Conservation (phyloP, 805 yeast genomes). For the Metschnikowia cubensis region DNA sequence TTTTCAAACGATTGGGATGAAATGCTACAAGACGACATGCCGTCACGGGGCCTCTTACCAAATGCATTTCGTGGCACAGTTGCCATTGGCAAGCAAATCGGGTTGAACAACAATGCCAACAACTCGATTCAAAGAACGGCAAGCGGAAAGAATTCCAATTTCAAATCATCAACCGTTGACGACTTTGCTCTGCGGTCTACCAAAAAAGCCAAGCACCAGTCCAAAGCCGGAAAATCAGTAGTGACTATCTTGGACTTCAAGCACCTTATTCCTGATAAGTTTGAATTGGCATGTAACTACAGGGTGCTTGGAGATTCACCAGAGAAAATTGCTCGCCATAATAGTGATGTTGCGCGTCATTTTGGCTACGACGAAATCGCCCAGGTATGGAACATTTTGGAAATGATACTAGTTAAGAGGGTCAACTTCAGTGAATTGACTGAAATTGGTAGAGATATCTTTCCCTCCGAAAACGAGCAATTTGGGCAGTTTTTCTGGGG, state of each 20-base stretch:
- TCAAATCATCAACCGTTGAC: constrained; percentile 37
- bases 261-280: constrained; percentile 69
- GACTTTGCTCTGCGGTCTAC: constrained; percentile 24
- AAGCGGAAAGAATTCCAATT: constrained; percentile 38
- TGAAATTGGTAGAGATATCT: constrained; percentile 8
- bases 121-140: constrained; percentile 31
- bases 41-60: constrained; percentile 49
- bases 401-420: constrained; percentile 42
- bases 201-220: constrained; percentile 18
- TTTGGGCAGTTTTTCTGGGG: constrained; percentile 63
- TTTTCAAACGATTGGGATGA: constrained; percentile 68
- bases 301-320: constrained; percentile 61
- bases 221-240: constrained; percentile 42
- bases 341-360: constrained; percentile 64
- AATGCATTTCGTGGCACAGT: constrained; percentile 42
- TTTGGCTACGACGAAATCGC: constrained; percentile 61
- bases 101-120: constrained; percentile 21
- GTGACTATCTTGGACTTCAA: constrained; percentile 63
- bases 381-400: constrained; percentile 69
- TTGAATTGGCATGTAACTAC: constrained; percentile 66
- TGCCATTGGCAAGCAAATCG: constrained; percentile 35
- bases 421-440: constrained; percentile 7
- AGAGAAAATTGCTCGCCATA: constrained; percentile 60
- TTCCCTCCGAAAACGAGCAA: constrained; percentile 2
- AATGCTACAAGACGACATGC: constrained; percentile 53